A percentile compares a stretch with the other conserved stretches of the same genome.
phyloP scores from a whole-genome alignment of 768 basidiomycete species.

The Xerocomus spinulosus region DNA sequence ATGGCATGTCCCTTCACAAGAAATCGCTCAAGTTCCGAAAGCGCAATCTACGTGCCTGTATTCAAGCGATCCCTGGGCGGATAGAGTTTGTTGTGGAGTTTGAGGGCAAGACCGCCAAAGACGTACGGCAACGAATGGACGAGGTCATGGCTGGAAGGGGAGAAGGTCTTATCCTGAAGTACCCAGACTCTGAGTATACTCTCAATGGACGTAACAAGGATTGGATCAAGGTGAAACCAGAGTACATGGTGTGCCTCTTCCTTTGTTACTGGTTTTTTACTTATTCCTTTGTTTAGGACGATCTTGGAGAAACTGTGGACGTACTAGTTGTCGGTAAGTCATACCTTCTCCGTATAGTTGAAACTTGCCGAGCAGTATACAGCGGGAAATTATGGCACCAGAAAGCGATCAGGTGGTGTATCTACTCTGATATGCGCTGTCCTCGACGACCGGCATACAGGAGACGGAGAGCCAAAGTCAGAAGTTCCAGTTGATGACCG shows the following conservation, averaged over 20 bases:
- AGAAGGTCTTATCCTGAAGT: slow-evolving; percentile 92
- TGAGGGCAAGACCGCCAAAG: slow-evolving; percentile 72
- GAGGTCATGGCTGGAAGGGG: slow-evolving; percentile 80
- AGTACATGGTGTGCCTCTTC: slow-evolving; percentile 63
- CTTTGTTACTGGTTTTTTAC: background rate
- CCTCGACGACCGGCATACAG: slow-evolving; percentile 60
- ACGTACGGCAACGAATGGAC: slow-evolving; percentile 78
- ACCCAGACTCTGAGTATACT: slow-evolving; percentile 72
- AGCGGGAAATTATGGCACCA: slow-evolving; percentile 87
- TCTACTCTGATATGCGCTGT: slow-evolving; percentile 90
- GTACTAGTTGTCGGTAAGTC: slow-evolving; percentile 79
- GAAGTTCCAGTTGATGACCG: slow-evolving; percentile 6
- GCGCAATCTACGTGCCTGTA: slow-evolving; percentile 62
- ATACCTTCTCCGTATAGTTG: background rate
- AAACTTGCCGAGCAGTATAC: background rate
- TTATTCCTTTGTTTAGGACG: slow-evolving; percentile 49
- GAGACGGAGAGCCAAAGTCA: slow-evolving; percentile 59
- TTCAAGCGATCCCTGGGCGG: slow-evolving; percentile 69
- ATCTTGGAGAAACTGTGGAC: slow-evolving; percentile 90
- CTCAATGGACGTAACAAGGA: slow-evolving; percentile 84
- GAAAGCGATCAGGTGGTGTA: slow-evolving; percentile 82
- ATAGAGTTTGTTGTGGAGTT: slow-evolving; percentile 74
- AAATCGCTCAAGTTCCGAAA: slow-evolving; percentile 74
- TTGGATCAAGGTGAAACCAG: slow-evolving; percentile 94
- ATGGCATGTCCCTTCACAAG: slow-evolving; percentile 72